Evolutionary conservation across 768 basidiomycete genomes (phyloP).

Genomic region (Punctularia strigosozonata): DNA sequence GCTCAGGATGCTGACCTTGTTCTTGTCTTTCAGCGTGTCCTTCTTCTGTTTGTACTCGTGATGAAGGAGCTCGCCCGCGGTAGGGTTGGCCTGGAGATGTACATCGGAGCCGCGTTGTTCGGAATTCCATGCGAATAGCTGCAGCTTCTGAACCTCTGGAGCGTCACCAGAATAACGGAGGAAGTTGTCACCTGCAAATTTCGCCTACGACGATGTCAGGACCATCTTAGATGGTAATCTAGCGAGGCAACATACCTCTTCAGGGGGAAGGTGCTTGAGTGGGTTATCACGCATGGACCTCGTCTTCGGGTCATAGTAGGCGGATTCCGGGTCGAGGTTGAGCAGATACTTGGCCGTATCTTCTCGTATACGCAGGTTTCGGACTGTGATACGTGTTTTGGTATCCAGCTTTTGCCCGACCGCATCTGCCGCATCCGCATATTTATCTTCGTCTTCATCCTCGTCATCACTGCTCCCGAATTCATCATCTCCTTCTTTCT

Average conservation of each 20-base stretch:
- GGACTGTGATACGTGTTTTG: constrained; percentile 95
- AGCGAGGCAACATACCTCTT: constrained; percentile 65
- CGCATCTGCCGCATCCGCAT: constrained; percentile 94
- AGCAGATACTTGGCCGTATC: constrained; percentile 98
- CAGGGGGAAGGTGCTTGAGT: constrained; percentile 57
- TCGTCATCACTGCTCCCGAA: constrained; percentile 97
- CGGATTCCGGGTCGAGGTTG: constrained; percentile 89
- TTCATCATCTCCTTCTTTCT: constrained; percentile 65
- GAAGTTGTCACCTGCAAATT: constrained; percentile 97
- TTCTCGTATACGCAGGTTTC: constrained; percentile 96
- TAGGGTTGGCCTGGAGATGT: constrained; percentile 92
- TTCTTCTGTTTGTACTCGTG: constrained; percentile 88
- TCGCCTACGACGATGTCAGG: constrained; percentile 36
- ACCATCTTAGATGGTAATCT: constrained; percentile 1
- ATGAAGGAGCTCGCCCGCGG: constrained; percentile 87
- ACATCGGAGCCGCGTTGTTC: constrained; percentile 89
- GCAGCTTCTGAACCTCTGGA: constrained; percentile 82
- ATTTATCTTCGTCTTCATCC: constrained; percentile 94
- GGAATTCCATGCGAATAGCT: constrained; percentile 97
- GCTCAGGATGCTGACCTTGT: constrained; percentile 79
- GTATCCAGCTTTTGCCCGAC: constrained; percentile 98
- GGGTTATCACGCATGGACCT: constrained; percentile 99
- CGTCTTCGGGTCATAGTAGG: constrained; percentile 99
- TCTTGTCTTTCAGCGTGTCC: constrained; percentile 79
- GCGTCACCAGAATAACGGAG: constrained; percentile 85